Base-by-base conservation (phyloP, 257 asterid genomes). In the Echium plantagineum region DNA sequence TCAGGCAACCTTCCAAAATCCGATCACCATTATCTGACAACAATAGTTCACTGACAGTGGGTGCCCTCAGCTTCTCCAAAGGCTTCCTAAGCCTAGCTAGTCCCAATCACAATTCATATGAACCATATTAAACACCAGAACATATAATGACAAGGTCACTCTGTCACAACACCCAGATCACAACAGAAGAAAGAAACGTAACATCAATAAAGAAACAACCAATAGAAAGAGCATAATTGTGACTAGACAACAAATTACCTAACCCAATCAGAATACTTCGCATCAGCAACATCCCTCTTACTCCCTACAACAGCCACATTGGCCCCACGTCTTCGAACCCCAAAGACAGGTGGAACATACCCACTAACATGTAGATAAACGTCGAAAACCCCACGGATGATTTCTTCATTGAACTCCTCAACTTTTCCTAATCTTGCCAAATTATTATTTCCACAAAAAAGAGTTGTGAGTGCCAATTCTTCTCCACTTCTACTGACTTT, bases 261-360 rank as follows among this genome's bases (percentile, higher is more conserved):
- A 62, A 89, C 94, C 97, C 96, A 93, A 52, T 80, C 84, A 9
- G 96, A 78, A 79, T 93, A 83, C 75, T 93, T 93, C 2, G 97
- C 99, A 74, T 73, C 77, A 0, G 97, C 91, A 51, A 69, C 74
- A 65, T 80, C 84, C 74, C 99, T 84, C 6, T 96, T 97, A 35
- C 52, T 78, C 2, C 99, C 95, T 15, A 84, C 97, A 12, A 86
- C 74, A 10, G 97, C 99, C 80, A 89, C 72, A 67, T 53, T 83
- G 5, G 87, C 89, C 6, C 78, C 89, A 65, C 75, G 77, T 56
- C 73, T 83, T 60, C 55, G 58, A 68, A 49, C 68, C 49, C 96
- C 97, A 71, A 81, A 79, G n/a, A 42, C 72, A 21, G 84, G 75
- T 15, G 87, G 94, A 67, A 75, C 78, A 74, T 86, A 93, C 28